A percentile compares a stretch with the other conserved stretches of the same genome.
phyloP scores from a whole-genome alignment of 2,329 filamentous ascomycete species.

The Claviceps paspali region DNA sequence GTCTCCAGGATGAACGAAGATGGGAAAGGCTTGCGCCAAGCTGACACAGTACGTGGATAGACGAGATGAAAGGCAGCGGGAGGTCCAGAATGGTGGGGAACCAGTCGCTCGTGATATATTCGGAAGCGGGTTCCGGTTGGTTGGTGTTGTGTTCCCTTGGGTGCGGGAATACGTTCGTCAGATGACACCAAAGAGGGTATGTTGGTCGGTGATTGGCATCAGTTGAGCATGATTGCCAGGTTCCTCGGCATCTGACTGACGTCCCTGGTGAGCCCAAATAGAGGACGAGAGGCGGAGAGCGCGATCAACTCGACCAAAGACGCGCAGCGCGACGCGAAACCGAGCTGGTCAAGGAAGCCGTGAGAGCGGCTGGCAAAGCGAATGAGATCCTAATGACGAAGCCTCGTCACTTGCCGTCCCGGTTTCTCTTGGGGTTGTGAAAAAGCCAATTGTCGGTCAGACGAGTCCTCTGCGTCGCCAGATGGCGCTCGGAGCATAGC shows the following conservation, averaged over 20 bases:
- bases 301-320: neutral
- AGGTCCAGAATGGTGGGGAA: neutral
- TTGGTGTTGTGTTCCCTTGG: neutral
- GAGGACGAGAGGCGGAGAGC: neutral
- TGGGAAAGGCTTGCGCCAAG: neutral
- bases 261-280: neutral
- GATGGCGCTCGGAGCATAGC: slow-evolving; percentile 3
- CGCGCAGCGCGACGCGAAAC: neutral
- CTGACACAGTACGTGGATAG: neutral
- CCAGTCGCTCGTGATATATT: neutral
- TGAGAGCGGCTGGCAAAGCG: neutral
- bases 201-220: neutral
- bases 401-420: neutral
- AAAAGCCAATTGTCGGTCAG: neutral
- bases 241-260: neutral
- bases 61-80: neutral
- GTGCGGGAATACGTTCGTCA: neutral
- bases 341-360: neutral
- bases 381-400: neutral
- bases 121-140: neutral
- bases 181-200: neutral
- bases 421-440: neutral
- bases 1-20: neutral
- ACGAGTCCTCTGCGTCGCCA: neutral
- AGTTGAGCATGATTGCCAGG: neutral